Percentiles rank a stretch among this genome's conserved stretches.
Evolutionary conservation across 306 rosid species (phyloP).

Genomic region (Ziziphus jujuba): DNA sequence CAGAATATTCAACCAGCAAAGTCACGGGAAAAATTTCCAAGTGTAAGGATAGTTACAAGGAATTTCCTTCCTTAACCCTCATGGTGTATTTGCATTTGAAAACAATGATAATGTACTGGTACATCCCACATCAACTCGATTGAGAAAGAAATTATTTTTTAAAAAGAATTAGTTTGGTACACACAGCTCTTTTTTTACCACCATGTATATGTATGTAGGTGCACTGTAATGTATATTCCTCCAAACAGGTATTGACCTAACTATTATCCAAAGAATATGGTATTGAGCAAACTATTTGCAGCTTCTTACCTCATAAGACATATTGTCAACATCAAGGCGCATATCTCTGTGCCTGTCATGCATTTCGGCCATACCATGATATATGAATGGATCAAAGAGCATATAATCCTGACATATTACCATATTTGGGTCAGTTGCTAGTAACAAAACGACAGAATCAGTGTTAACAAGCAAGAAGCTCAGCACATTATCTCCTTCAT

Average conservation of each 20-base stretch:
- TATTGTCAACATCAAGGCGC: slow-evolving; percentile 96
- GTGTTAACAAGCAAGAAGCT: slow-evolving; percentile 18
- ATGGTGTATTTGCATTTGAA: too few relatives aligned
- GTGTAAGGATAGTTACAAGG: background rate
- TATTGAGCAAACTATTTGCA: slow-evolving; percentile 18
- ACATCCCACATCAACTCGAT: too few relatives aligned
- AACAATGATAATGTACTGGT: too few relatives aligned
- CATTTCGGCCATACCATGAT: slow-evolving; percentile 77
- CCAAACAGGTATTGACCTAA: background rate
- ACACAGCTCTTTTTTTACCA: too few relatives aligned
- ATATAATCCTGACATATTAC: slow-evolving; percentile 63
- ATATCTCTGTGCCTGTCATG: slow-evolving; percentile 92
- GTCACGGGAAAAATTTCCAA: slow-evolving; percentile 12
- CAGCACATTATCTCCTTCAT: slow-evolving; percentile 21
- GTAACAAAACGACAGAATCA: slow-evolving; percentile 1
- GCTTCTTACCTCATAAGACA: slow-evolving; percentile 80
- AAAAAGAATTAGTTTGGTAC: too few relatives aligned
- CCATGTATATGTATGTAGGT: too few relatives aligned
- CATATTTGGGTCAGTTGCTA: background rate
- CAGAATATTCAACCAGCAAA: background rate
- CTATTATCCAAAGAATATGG: background rate
- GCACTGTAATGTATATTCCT: too few relatives aligned
- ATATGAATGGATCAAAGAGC: slow-evolving; percentile 73
- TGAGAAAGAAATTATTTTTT: too few relatives aligned
- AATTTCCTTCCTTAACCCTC: too few relatives aligned